Evolutionary conservation across 1,139 yeast genomes (phyloP).

Genomic region (Geotrichum cucujoidarum): DNA sequence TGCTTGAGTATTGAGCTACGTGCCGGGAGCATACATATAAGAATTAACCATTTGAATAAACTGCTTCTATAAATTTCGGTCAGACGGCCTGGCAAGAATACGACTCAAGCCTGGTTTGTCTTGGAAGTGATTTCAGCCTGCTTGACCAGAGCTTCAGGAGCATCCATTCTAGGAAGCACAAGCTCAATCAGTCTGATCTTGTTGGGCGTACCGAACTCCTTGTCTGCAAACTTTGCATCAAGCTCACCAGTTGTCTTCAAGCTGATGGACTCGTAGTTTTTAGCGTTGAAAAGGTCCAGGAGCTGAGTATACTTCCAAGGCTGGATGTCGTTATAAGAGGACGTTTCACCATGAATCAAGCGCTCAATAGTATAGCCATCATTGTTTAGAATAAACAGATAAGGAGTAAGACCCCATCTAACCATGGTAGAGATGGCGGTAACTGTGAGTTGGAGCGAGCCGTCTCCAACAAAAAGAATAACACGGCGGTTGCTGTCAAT

Average conservation of each 20-base stretch:
- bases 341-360: conserved; percentile 75
- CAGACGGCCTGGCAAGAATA: no score
- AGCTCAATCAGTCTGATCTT: conserved; percentile 75
- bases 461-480: conserved; percentile 81
- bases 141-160: conserved; percentile 64
- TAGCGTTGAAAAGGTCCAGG: conserved; percentile 69
- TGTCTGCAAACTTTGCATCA: conserved; percentile 50
- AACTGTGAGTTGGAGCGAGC: conserved; percentile 81
- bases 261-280: conserved; percentile 39
- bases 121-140: conserved; percentile 76
- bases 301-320: conserved; percentile 71
- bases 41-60: no score
- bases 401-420: conserved; percentile 74
- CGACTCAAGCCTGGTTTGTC: conserved; percentile 42
- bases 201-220: conserved; percentile 53
- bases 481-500: conserved; percentile 66
- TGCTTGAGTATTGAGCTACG: no score
- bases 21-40: no score
- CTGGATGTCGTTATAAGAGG: conserved; percentile 75
- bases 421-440: conserved; percentile 83
- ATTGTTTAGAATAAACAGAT: conserved; percentile 76
- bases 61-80: no score
- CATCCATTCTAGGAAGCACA: conserved; percentile 76
- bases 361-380: conserved; percentile 88
- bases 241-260: conserved; percentile 65